Evolutionary conservation across 352 stramenopile genomes (phyloP), one percentile per base, ranked within the genome.

Genomic region (Globisporangium uncinulatum): DNA sequence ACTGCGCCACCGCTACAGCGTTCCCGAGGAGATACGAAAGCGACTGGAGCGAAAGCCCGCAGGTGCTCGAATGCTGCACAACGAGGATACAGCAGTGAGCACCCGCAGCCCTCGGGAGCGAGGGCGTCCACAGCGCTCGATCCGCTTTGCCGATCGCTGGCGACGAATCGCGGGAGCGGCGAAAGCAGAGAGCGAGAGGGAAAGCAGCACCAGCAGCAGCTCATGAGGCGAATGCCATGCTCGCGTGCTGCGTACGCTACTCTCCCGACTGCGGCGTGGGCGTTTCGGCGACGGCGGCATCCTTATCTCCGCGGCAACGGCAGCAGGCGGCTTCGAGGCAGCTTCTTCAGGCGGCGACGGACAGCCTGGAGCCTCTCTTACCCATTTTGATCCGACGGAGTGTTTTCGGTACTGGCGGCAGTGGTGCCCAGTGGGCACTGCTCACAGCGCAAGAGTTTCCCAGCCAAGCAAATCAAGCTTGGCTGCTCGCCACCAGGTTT

Each of bases 51-150:
- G 62, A 75, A 63, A 69, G 71, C 61, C 70, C 65, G 48, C 48
- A 39, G 63, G 57, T 74, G 73, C 76, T 90, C 85, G 67, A 92
- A 95, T 95, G 85, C 85, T 89, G 85, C 83, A 91, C 85, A 61
- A 94, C 65, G 67, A 64, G 85, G 82, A 92, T 89, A 87, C 85
- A 93, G 85, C 85, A 95, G 85, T 88, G 85, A 89, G 83, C 66
- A 76, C 59, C 69, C 61, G 70, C 59, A 60, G 55, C 59, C 66
- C 49, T 42, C 53, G 56, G 63, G 66, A 74, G 57, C n/a, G 36
- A 50, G 24, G 44, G 57, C 62, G 47, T 34, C 54, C 54, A 20
- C 51, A 71, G 55, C 62, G 37, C 45, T 62, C 47, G 48, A 74
- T 65, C 58, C 67, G 51, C 19, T n/a, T n/a, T n/a, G n/a, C n/a